Evolutionary conservation across 805 yeast genomes (phyloP).

Genomic region (Saccharomycopsis lassenensis): DNA sequence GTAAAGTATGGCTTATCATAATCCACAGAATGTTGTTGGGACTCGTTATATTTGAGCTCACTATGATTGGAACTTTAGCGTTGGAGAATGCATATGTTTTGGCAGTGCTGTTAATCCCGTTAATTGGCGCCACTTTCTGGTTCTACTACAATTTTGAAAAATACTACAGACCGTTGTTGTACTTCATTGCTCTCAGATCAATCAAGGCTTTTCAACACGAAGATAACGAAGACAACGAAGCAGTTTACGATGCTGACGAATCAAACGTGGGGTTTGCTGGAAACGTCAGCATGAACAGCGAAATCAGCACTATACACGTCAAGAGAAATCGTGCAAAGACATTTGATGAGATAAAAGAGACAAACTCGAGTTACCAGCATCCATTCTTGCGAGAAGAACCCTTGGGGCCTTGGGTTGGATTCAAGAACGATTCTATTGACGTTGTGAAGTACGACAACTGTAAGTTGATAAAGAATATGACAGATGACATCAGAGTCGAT

Average conservation of each 20-base stretch:
- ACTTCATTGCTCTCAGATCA: conserved; percentile 49
- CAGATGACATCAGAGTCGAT: conserved; percentile 14
- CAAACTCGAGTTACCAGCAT: conserved; percentile 30
- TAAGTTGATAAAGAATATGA: conserved; percentile 8
- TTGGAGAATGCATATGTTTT: conserved; percentile 44
- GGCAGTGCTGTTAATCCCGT: conserved; percentile 38
- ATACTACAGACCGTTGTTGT: conserved; percentile 41
- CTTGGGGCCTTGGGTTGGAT: conserved; percentile 39
- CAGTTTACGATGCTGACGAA: conserved; percentile 2
- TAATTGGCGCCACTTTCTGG: conserved; percentile 34
- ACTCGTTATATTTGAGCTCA: conserved; percentile 43
- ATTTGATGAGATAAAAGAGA: conserved; percentile 36
- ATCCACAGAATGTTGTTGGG: conserved; percentile 47
- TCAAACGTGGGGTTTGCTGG: too few relatives aligned
- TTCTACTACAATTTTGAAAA: conserved; percentile 41
- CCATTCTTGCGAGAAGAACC: conserved; percentile 30
- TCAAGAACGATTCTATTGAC: conserved; percentile 32
- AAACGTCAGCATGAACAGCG: too few relatives aligned
- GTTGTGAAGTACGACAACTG: conserved; percentile 23
- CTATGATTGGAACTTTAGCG: conserved; percentile 55
- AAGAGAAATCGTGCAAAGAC: too few relatives aligned
- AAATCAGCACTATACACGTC: too few relatives aligned
- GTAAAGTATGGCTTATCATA: conserved; percentile 57
- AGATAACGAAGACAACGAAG: conserved; percentile 5
- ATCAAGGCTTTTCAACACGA: too few relatives aligned